Evolutionary conservation across 202 grass and related monocot species (phyloP).

Genomic region (Carex sylvatica): DNA sequence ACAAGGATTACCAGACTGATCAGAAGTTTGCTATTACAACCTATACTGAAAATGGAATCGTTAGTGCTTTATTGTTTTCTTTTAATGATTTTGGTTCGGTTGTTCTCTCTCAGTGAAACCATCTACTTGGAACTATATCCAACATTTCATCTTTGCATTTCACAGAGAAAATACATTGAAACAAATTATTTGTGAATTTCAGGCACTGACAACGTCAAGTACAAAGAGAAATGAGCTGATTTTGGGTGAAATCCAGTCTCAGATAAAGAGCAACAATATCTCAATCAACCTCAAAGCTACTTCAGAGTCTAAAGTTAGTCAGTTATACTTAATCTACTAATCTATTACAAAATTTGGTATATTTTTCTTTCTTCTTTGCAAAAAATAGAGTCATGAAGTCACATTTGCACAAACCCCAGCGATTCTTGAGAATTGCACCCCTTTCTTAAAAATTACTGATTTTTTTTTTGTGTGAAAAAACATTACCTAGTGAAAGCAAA

Average conservation of each 20-base stretch:
- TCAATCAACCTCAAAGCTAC: conserved; percentile 35
- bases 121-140: not conserved
- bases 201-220: conserved; percentile 38
- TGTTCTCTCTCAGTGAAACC: too few species aligned
- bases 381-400: not conserved
- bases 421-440: not conserved
- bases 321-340: not conserved
- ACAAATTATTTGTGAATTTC: conserved; percentile 11
- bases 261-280: conserved; percentile 32
- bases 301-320: conserved; percentile 31
- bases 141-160: not conserved
- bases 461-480: not conserved
- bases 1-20: conserved; percentile 76
- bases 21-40: conserved; percentile 79
- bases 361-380: not conserved
- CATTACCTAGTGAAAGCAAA: not conserved
- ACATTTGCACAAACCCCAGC: not conserved
- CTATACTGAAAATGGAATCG: conserved; percentile 60
- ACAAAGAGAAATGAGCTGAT: conserved; percentile 38
- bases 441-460: not conserved
- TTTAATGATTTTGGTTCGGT: too few species aligned
- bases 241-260: conserved; percentile 39
- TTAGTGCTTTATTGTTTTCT: conserved; percentile 32
- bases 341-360: not conserved
- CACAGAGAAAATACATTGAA: too few species aligned